phyloP scores from a whole-genome alignment of 495 filamentous ascomycete species.

The Achaetomiella virescens region DNA sequence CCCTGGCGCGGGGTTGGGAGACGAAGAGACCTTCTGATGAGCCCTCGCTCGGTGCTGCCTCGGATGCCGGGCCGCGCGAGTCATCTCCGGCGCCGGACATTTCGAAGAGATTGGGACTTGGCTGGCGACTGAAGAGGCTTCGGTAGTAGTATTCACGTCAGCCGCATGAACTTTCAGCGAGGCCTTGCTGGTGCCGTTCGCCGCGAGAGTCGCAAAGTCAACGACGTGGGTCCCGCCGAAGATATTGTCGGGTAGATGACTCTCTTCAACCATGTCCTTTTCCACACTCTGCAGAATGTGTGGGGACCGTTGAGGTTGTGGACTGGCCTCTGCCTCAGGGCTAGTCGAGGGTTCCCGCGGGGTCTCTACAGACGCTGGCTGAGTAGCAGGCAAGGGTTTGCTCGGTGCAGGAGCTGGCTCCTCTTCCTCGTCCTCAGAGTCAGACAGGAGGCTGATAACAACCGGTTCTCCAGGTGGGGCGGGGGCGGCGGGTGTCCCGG shows the following conservation, averaged over 20 bases:
- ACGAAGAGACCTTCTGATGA: background rate
- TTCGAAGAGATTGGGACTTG: background rate
- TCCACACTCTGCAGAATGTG: background rate
- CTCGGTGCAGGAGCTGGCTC: conserved; percentile 10
- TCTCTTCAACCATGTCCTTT: background rate
- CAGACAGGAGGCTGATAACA: conserved; percentile 35
- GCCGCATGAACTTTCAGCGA: background rate
- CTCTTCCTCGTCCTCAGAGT: conserved; percentile 33
- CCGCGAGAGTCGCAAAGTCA: conserved; percentile 14
- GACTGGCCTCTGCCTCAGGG: background rate
- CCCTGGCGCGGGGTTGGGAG: background rate
- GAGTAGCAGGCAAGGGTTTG: background rate
- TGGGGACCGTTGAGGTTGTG: background rate
- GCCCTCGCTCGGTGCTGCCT: background rate
- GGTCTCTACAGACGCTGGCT: background rate
- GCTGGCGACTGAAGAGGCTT: background rate
- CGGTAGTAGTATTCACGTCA: background rate
- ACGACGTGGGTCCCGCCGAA: conserved; percentile 13
- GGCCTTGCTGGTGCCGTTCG: background rate
- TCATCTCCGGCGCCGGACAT: background rate
- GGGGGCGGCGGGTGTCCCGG: background rate
- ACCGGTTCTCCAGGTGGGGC: conserved; percentile 19
- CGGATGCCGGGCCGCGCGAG: background rate
- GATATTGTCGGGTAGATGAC: background rate
- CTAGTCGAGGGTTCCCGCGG: background rate